Conservation (phyloP, 352 stramenopile genomes). For the Pythium phragmitis region DNA sequence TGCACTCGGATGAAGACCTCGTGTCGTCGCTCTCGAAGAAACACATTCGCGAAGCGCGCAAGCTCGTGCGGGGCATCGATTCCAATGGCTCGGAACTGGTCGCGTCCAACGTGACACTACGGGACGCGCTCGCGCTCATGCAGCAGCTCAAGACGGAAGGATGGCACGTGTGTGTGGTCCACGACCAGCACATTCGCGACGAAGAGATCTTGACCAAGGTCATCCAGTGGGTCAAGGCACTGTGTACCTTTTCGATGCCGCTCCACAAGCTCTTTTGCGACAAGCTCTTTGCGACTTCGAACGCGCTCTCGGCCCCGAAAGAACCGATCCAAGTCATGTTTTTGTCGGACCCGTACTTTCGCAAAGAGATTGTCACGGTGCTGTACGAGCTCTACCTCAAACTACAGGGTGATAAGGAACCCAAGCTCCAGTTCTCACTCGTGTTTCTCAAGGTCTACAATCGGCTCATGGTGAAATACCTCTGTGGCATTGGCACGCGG, state of each 20-base stretch:
- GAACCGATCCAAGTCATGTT: conserved; percentile 90
- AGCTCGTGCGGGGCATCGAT: conserved; percentile 73
- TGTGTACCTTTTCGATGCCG: conserved; percentile 58
- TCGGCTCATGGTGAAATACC: conserved; percentile 86
- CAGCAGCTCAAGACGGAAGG: conserved; percentile 75
- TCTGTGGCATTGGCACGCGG: conserved; percentile 86
- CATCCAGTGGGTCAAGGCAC: conserved; percentile 73
- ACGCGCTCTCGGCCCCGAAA: conserved; percentile 37
- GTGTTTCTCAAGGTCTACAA: conserved; percentile 86
- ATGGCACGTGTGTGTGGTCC: conserved; percentile 82
- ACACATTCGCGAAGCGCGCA: conserved; percentile 50
- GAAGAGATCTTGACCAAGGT: conserved; percentile 65
- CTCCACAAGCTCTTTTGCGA: conserved; percentile 67
- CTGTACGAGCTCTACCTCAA: conserved; percentile 95
- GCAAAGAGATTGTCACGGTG: conserved; percentile 89
- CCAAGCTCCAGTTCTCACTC: conserved; percentile 93
- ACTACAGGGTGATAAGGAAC: conserved; percentile 92
- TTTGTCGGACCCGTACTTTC: conserved; percentile 93
- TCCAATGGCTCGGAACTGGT: conserved; percentile 75
- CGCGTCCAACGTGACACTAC: conserved; percentile 44
- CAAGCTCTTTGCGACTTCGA: conserved; percentile 57
- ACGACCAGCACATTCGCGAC: conserved; percentile 67
- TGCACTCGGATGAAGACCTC: conserved; percentile 98
- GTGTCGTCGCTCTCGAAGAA: conserved; percentile 89
- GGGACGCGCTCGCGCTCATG: conserved; percentile 70